Evolutionary conservation across 1,139 yeast genomes (phyloP), one percentile per base, ranked within the genome.

Genomic region (Kodamaea arcana): DNA sequence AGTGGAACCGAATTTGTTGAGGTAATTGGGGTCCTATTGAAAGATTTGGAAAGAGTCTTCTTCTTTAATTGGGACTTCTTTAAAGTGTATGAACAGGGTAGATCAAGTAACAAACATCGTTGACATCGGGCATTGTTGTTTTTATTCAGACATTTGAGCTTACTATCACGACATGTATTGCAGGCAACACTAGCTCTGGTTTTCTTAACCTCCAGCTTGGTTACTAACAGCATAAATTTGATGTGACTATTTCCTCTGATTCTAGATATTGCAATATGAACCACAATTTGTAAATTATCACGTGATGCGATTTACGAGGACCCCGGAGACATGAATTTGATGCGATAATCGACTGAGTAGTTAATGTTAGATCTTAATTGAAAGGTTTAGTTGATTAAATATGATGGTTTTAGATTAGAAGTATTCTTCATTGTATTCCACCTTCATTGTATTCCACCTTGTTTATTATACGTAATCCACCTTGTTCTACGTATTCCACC

Each of bases 151-250:
- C 61, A 56, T 33, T 51, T 43, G 27, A 56, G 43, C 31, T 54
- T 54, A 35, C 55, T 45, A 7, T 41, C 45, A 24, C 61, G 45
- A 35, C 61, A 56, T 9, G 43, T 15, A 30, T 47, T 48, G 33
- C 61, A 56, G 6, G 61, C 61, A 13, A 56, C 49, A 17, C 51
- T 44, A 9, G 58, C 50, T 24, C 61, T 18, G 7, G 32, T 25
- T 26, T 26, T 32, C 31, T 35, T 35, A 17, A 23, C 32, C 15
- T 31, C 38, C 9, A 31, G 37, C 29, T 30, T 34, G 22, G 17
- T 27, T 20, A 34, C 20, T 10, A 31, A 34, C 37, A 34, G 31
- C 30, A 27, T 31, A n/a, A n/a, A n/a, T n/a, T n/a, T n/a, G n/a
- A n/a, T n/a, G n/a, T n/a, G n/a, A n/a, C n/a, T n/a, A n/a, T n/a